Base-by-base conservation (phyloP, 2,329 filamentous ascomycete genomes). In the Penicillium sp. region DNA sequence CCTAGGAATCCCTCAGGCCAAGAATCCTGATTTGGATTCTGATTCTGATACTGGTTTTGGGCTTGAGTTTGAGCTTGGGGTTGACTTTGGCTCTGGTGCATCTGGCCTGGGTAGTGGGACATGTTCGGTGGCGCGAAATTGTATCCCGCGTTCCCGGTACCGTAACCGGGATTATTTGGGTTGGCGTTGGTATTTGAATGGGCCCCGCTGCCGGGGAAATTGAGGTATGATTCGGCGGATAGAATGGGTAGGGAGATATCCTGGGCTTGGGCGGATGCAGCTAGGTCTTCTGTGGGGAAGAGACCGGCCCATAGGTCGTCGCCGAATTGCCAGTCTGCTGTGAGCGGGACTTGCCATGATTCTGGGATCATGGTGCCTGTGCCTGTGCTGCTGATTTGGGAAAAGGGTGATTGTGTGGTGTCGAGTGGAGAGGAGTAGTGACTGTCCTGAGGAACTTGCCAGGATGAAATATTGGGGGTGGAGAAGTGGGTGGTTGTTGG, bases 301-400 rank as follows among this genome's bases (percentile, higher is more conserved):
- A 61, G 43, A 10, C 50, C 51, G 5, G 44, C 36, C 27, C 57
- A 51, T 25, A 56, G 42, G 9, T 59, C 54, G 6, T 48, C 45
- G 13, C 54, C 48, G 23, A 58, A 47, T 39, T 81, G 85, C 87
- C 87, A 94, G 57, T 95, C 88, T 12, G 94, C 73, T 6, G 84
- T 87, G 76, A 94, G 87, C 0, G 89, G 88, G 72, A 95, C 79
- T 60, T 88, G 83, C 79, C 90, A 96, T 22, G 95, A 66, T 61
- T 95, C 88, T 48, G 57, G 55, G 30, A 59, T 49, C 11, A 41
- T 40, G 32, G 54, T 41, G 13, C 43, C 38, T 7, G 46, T 32
- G 18, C 37, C 15, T 14, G 30, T 41, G 17, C 20, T 30, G 33
- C 41, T 44, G 41, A 20, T 50, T 51, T 44, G 61, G 52, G 53